Base-by-base conservation (phyloP, 352 stramenopile genomes). In the Thalassiosira livingstoniorum region DNA sequence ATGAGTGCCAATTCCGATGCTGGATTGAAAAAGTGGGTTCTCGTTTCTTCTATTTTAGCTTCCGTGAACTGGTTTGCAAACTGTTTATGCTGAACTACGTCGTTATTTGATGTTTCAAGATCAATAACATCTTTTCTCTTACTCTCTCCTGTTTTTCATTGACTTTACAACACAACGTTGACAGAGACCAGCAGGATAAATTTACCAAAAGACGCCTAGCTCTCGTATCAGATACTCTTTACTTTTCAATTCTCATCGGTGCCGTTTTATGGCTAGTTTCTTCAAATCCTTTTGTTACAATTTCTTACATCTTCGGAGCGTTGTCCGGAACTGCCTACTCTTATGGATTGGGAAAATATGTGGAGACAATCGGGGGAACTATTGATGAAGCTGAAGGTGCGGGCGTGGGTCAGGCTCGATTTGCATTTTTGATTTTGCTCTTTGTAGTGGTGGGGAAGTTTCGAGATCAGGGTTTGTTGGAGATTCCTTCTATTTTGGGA, bases 321-420 rank as follows among this genome's bases (percentile, higher is more conserved):
- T 45, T 85, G 11, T 87, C 88, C 61, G 90, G 90, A 34, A 82
- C 90, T n/a, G 87, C 88, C 4, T 94, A 94, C 64, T 78, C 87
- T 0, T 94, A 93, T 75, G 90, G 88, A n/a, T 64, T 94, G 39
- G 88, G 90, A 32, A 94, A 94, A 63, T 93, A 90, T 72, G 90
- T 94, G 11, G 80, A 88, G 58, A 91, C 82, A 18, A 84, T 94
- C 31, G 90, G 90, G 25, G 88, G 82, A 55, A 83, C 76, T 10
- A 77, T 86, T 45, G 64, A 58, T 2, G 81, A 73, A 45, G 53
- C 85, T n/a, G 67, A 87, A 55, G 90, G 87, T 29, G 87, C 85
- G 35, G 90, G 88, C 10, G 78, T 93, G 11, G 90, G 90, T 27
- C 78, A 92, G 75, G 90, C 90, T 27, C 61, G 90, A 55, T 93